These are phyloP conservation scores for Sugiyamaella japonica DNA, from an alignment of 1,139 yeast species.

Conservation along the genomic window DNA sequence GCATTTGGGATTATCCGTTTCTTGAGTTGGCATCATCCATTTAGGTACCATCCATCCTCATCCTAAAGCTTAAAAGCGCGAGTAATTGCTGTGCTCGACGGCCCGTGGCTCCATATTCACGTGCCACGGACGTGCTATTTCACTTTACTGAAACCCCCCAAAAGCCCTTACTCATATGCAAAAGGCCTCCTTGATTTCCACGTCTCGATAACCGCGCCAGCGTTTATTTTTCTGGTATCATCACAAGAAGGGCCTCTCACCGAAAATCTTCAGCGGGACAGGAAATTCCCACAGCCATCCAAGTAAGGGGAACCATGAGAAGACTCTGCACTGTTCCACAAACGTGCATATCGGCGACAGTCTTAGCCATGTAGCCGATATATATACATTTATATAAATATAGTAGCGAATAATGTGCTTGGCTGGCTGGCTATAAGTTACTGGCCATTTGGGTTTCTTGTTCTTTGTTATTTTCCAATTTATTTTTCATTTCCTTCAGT, in stretches of 20 bases:
- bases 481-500: background rate
- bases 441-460: background rate
- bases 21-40: too few species aligned
- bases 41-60: too few species aligned
- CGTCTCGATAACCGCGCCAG: background rate
- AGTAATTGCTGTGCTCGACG: too few species aligned
- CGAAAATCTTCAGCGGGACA: background rate
- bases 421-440: background rate
- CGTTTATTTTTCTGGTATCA: slow-evolving; percentile 6
- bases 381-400: background rate
- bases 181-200: slow-evolving; percentile 7
- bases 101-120: too few species aligned
- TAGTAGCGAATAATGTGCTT: background rate
- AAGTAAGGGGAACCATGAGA: slow-evolving; percentile 6
- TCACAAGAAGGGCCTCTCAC: background rate
- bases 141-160: background rate
- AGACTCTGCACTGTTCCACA: background rate
- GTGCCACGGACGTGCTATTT: background rate
- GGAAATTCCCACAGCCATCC: slow-evolving; percentile 5
- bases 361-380: too few species aligned
- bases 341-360: slow-evolving; percentile 1
- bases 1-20: too few species aligned
- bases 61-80: too few species aligned
- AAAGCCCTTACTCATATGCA: slow-evolving; percentile 4
- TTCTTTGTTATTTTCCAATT: background rate